Conservation (phyloP, 441 rosid genomes). For the Adansonia madagascariensis region DNA sequence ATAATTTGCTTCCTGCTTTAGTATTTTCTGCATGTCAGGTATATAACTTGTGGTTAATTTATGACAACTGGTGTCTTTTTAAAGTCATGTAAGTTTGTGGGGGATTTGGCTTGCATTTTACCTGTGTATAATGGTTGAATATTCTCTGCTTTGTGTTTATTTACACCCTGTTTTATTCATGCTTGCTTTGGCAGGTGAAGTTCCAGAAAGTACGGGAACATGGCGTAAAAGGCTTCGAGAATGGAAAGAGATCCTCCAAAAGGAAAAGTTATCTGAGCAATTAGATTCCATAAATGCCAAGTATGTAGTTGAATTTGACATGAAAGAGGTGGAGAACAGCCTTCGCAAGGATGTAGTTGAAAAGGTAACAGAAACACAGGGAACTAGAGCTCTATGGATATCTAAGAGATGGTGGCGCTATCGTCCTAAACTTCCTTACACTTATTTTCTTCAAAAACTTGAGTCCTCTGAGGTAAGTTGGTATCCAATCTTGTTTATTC, state of each 20-base stretch:
- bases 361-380: constrained; percentile 59
- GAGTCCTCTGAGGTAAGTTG: constrained; percentile 78
- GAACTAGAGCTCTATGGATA: constrained; percentile 91
- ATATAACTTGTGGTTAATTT: constrained; percentile 5
- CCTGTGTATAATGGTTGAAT: neutral
- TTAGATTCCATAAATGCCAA: constrained; percentile 64
- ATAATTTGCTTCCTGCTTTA: constrained; percentile 16
- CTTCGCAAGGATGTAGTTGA: constrained; percentile 78
- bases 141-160: constrained; percentile 9
- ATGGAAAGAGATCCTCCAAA: constrained; percentile 75
- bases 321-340: constrained; percentile 97
- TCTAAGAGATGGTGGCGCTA: constrained; percentile 99
- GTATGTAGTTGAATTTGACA: constrained; percentile 90
- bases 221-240: constrained; percentile 81
- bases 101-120: constrained; percentile 14
- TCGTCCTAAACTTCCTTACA: constrained; percentile 92
- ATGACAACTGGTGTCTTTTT: neutral
- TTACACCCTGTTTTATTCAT: constrained; percentile 20
- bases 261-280: constrained; percentile 70
- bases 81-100: neutral
- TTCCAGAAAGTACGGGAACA: constrained; percentile 45
- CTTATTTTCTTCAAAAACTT: constrained; percentile 90
- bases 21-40: neutral
- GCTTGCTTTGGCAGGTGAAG: constrained; percentile 50
- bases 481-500: constrained; percentile 2